Evolutionary conservation across 176 grass and related monocot species (phyloP).

Genomic region (Tillandsia leiboldiana): DNA sequence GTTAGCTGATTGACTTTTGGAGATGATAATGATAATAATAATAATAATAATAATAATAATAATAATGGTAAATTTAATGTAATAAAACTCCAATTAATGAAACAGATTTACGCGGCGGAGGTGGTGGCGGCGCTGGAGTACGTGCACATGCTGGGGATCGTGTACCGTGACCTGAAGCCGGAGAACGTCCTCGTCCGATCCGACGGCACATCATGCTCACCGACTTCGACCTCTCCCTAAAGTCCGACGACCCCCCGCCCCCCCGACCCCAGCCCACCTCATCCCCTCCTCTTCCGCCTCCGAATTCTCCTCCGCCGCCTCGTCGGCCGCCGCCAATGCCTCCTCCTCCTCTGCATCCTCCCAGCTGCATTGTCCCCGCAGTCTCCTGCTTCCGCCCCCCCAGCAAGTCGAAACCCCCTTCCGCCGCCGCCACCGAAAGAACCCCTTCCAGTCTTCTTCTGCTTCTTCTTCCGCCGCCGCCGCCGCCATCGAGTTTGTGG

Average conservation of each 20-base stretch:
- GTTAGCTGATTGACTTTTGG: not conserved
- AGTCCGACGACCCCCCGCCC: slow-evolving; percentile 77
- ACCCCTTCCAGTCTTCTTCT: not conserved
- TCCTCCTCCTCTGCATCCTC: slow-evolving; percentile 36
- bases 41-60: not conserved
- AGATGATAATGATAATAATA: not conserved
- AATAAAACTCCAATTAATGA: not conserved
- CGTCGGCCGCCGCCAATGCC: not conserved
- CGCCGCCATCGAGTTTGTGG: slow-evolving; percentile 60
- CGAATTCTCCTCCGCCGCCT: slow-evolving; percentile 12
- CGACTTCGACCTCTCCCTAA: slow-evolving; percentile 97
- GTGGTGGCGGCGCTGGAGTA: slow-evolving; percentile 88
- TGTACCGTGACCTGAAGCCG: slow-evolving; percentile 94
- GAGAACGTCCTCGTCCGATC: slow-evolving; percentile 89
- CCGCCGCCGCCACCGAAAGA: slow-evolving; percentile 21
- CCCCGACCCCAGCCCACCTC: slow-evolving; percentile 73
- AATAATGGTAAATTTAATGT: not conserved
- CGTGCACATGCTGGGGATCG: slow-evolving; percentile 96
- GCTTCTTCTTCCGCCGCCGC: slow-evolving; percentile 5
- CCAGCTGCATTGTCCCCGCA: slow-evolving; percentile 68
- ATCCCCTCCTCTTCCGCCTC: slow-evolving; percentile 33
- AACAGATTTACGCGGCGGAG: slow-evolving; percentile 89
- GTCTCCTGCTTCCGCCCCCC: slow-evolving; percentile 62
- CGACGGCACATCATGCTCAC: slow-evolving; percentile 99
- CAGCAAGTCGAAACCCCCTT: slow-evolving; percentile 24